These are phyloP conservation scores for Microdochium trichocladiopsis DNA, from an alignment of 2,329 filamentous ascomycete species.

Conservation along the genomic window DNA sequence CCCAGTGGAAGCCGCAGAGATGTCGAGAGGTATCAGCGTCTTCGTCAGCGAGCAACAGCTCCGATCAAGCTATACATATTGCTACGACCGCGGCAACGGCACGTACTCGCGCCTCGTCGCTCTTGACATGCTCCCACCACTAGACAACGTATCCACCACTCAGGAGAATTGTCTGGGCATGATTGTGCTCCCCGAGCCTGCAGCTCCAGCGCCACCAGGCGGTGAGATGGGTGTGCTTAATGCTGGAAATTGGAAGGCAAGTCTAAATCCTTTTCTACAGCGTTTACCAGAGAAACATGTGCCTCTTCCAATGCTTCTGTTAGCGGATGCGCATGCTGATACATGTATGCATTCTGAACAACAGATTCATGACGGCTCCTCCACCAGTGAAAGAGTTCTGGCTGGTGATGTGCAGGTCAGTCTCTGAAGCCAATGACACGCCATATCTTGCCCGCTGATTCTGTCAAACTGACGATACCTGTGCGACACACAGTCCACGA, in stretches of 20 bases:
- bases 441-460: not conserved
- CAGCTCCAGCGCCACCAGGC: slow-evolving; percentile 27
- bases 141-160: slow-evolving; percentile 33
- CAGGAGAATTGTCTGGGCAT: slow-evolving; percentile 33
- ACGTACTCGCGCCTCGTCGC: slow-evolving; percentile 46
- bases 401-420: not conserved
- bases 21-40: not conserved
- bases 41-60: not conserved
- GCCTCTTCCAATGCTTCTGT: too few relatives aligned
- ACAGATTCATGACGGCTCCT: not conserved
- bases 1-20: not conserved
- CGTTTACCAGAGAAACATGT: too few relatives aligned
- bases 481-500: slow-evolving; percentile 19
- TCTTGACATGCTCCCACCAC: slow-evolving; percentile 43
- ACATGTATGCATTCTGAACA: too few relatives aligned
- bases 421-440: not conserved
- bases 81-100: slow-evolving; percentile 44
- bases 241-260: not conserved
- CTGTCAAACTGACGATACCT: not conserved
- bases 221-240: slow-evolving; percentile 12
- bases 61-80: slow-evolving; percentile 31
- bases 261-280: not conserved
- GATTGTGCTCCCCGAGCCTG: slow-evolving; percentile 37
- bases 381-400: not conserved
- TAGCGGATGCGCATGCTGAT: too few relatives aligned